phyloP scores from a whole-genome alignment of 768 basidiomycete species.

The Suillus plorans region DNA sequence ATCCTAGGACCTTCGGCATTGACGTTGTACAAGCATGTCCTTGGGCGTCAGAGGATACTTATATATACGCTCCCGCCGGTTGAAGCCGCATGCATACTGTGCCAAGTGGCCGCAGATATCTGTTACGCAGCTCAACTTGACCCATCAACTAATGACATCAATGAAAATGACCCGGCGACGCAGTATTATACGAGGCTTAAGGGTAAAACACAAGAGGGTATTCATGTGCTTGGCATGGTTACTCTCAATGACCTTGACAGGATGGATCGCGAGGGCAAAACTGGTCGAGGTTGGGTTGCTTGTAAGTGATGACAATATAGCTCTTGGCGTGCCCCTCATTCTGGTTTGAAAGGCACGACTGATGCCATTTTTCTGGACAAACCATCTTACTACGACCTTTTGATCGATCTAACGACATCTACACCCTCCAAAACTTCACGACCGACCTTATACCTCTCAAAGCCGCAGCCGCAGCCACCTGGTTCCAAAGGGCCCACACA shows the following conservation, averaged over 20 bases:
- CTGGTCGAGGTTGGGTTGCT: constrained; percentile 78
- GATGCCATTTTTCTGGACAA: constrained; percentile 85
- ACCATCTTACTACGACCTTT: constrained; percentile 73
- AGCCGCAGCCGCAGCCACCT: constrained; percentile 37
- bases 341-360: constrained; percentile 54
- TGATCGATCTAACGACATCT: constrained; percentile 76
- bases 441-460: constrained; percentile 66
- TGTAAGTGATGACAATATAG: constrained; percentile 44
- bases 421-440: constrained; percentile 59
- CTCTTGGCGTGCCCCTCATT: neutral
- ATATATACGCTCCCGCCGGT: constrained; percentile 81
- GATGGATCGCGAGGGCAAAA: constrained; percentile 53
- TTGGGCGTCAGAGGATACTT: constrained; percentile 72
- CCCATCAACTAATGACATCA: constrained; percentile 18
- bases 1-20: constrained; percentile 78
- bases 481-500: constrained; percentile 44
- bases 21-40: constrained; percentile 77
- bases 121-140: constrained; percentile 49
- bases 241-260: constrained; percentile 73
- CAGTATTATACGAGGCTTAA: constrained; percentile 32
- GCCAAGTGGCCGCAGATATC: constrained; percentile 61
- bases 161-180: constrained; percentile 27
- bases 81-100: constrained; percentile 73
- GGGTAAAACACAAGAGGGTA: constrained; percentile 48
- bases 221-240: constrained; percentile 76